phyloP scores from a whole-genome alignment of 108 stramenopile species.

The Phaeodactylum tricornutum region DNA sequence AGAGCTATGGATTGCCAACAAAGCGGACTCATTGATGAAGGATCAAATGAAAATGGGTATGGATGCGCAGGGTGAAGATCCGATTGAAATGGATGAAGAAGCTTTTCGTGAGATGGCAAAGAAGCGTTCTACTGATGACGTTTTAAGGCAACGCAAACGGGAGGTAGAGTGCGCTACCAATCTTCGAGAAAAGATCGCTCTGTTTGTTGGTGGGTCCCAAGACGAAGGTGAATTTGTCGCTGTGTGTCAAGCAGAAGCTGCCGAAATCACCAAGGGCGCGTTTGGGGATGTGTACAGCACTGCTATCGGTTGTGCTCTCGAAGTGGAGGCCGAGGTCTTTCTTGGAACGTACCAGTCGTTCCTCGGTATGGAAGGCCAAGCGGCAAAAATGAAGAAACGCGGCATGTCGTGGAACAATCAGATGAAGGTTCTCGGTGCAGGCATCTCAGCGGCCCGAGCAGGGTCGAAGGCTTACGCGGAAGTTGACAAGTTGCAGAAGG shows the following conservation, averaged over 20 bases:
- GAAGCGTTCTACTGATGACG: conserved; percentile 11
- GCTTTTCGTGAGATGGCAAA: not conserved
- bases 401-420: conserved; percentile 36
- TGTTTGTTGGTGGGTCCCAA: conserved; percentile 37
- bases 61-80: conserved; percentile 9
- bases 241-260: conserved; percentile 53
- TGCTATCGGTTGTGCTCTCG: conserved; percentile 67
- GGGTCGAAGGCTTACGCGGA: conserved; percentile 69
- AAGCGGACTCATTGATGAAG: conserved; percentile 68
- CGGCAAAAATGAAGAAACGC: conserved; percentile 45
- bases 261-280: conserved; percentile 50
- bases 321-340: conserved; percentile 73
- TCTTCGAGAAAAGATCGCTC: conserved; percentile 46
- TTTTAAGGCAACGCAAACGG: conserved; percentile 63
- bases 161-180: conserved; percentile 63
- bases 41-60: conserved; percentile 37
- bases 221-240: conserved; percentile 48
- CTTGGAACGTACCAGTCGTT: conserved; percentile 54
- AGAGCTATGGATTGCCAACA: conserved; percentile 77
- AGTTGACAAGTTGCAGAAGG: conserved; percentile 58
- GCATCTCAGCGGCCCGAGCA: conserved; percentile 52
- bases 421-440: conserved; percentile 54
- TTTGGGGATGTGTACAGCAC: conserved; percentile 72
- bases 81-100: conserved; percentile 4
- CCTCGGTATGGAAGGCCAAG: conserved; percentile 55